Conservation (phyloP, 768 basidiomycete genomes). For the Tricholoma bakamatsutake region DNA sequence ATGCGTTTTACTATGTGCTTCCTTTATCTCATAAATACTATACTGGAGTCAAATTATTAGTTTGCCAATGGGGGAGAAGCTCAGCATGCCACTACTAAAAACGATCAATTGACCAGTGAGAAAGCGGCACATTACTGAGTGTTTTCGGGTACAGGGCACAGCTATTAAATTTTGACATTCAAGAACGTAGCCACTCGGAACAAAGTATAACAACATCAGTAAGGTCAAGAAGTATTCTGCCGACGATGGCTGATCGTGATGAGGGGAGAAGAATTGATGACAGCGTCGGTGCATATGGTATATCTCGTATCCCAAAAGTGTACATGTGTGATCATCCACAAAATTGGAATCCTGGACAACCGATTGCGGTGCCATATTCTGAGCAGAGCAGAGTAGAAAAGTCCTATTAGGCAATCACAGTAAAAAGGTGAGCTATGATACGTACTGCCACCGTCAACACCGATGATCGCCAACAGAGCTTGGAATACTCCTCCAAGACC, state of each 20-base stretch:
- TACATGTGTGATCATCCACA: conserved; percentile 34
- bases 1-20: too few species aligned
- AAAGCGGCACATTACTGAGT: too few species aligned
- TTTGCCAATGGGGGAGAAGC: too few species aligned
- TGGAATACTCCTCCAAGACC: conserved; percentile 58
- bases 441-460: conserved; percentile 45
- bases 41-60: too few species aligned
- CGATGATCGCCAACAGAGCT: conserved; percentile 46
- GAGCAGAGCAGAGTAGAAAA: neutral
- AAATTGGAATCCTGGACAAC: conserved; percentile 47
- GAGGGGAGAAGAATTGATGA: neutral
- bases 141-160: too few species aligned
- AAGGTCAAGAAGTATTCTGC: neutral
- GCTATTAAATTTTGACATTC: too few species aligned
- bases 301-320: neutral
- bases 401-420: neutral
- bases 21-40: too few species aligned
- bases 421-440: conserved; percentile 1
- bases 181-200: too few species aligned
- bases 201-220: neutral
- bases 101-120: too few species aligned
- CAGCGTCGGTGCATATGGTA: neutral
- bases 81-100: too few species aligned
- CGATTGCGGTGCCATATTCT: conserved; percentile 46
- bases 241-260: too few species aligned